Evolutionary conservation across 1,139 yeast species (phyloP).

Genomic region (Hyphopichia buzzinii): DNA sequence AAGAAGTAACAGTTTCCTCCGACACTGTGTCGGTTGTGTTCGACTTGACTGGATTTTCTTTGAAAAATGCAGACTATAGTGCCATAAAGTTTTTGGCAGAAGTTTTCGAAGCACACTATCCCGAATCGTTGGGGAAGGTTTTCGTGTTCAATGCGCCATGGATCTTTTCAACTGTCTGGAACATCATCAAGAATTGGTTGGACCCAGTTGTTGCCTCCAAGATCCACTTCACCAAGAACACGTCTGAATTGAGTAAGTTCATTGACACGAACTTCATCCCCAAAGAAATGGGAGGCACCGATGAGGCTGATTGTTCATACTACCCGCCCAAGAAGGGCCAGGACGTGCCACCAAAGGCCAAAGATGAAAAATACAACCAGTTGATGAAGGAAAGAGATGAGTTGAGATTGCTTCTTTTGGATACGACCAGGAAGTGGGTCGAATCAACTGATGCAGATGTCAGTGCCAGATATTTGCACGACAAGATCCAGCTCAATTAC

Average conservation of each 20-base stretch:
- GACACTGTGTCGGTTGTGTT: constrained; percentile 42
- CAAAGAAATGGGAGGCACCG: constrained; percentile 40
- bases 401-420: constrained; percentile 27
- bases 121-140: constrained; percentile 43
- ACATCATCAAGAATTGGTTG: constrained; percentile 43
- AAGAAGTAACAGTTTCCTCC: constrained; percentile 33
- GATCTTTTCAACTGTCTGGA: constrained; percentile 50
- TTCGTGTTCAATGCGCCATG: constrained; percentile 49
- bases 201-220: constrained; percentile 48
- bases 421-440: constrained; percentile 40
- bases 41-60: constrained; percentile 46
- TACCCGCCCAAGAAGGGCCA: constrained; percentile 30
- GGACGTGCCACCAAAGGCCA: constrained; percentile 29
- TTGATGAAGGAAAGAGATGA: constrained; percentile 34
- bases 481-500: constrained; percentile 30
- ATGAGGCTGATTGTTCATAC: constrained; percentile 25
- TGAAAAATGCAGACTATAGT: constrained; percentile 45
- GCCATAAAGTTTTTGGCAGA: constrained; percentile 45
- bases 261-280: constrained; percentile 38
- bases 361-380: constrained; percentile 26
- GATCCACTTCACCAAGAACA: constrained; percentile 42
- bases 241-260: constrained; percentile 30
- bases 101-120: constrained; percentile 48
- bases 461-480: constrained; percentile 39
- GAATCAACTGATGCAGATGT: constrained; percentile 41